Conservation (phyloP, 768 basidiomycete species). For the Hygrocybe punicea region DNA sequence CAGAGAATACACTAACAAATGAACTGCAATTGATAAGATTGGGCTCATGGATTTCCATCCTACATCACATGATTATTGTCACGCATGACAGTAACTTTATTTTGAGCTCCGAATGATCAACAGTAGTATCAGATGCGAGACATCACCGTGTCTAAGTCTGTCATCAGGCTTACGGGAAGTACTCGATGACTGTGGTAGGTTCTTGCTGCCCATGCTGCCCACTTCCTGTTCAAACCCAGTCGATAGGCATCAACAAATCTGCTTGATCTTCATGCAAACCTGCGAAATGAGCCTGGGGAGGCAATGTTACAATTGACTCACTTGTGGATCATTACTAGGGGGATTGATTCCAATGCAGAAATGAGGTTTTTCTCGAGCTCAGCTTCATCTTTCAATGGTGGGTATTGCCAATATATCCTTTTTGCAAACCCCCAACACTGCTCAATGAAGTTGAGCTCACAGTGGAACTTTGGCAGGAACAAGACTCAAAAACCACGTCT, state of each 20-base stretch:
- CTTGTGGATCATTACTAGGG: too few relatives aligned
- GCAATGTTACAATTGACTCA: too few relatives aligned
- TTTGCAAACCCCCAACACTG: constrained; percentile 31
- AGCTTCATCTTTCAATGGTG: constrained; percentile 3
- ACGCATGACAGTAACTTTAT: too few relatives aligned
- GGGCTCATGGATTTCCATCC: too few relatives aligned
- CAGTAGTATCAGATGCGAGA: too few relatives aligned
- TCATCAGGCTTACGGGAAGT: constrained; percentile 5
- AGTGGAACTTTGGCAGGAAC: constrained; percentile 22
- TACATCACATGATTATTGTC: too few relatives aligned
- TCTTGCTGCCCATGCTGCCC: constrained; percentile 16
- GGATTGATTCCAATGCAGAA: constrained; percentile 1
- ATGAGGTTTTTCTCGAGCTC: constrained; percentile 12
- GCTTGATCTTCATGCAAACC: constrained; percentile 13
- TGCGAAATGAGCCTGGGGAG: constrained; percentile 3
- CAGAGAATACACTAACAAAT: too few relatives aligned
- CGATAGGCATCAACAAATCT: constrained; percentile 25
- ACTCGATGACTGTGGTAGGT: constrained; percentile 20
- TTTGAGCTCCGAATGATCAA: too few relatives aligned
- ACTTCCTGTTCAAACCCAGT: constrained; percentile 15
- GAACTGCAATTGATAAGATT: too few relatives aligned
- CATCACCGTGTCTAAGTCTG: too few relatives aligned
- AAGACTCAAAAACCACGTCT: constrained; percentile 14
- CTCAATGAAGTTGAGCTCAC: too few relatives aligned
- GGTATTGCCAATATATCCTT: constrained; percentile 21